Base-by-base conservation (phyloP, 139 green algal species). In the Haematococcus sp. region DNA sequence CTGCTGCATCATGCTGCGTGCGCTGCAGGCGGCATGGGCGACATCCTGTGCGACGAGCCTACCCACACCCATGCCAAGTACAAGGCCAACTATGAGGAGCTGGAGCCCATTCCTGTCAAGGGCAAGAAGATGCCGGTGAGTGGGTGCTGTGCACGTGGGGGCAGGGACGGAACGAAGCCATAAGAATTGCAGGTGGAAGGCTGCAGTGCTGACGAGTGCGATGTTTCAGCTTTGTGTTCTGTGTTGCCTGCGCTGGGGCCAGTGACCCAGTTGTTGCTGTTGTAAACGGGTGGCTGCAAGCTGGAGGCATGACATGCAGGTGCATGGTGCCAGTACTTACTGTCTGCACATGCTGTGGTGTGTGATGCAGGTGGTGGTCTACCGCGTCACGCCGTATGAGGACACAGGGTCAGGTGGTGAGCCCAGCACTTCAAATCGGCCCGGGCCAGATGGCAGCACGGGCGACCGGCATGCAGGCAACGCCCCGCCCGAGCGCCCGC, bases 21-120 rank as follows among this genome's bases (percentile, higher is more conserved):
- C 20, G 4, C 15, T 60, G 20, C 52, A 60, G 20, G 15, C n/a
- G 63, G 66, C n/a, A 80, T 73, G 27, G 76, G 76, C 16, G 22
- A 82, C n/a, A 83, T 94, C 23, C 84, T 94, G 59, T 95, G 88
- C 76, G 88, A 94, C 73, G 70, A 81, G 35, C 76, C 80, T 56
- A 93, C 89, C 15, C 73, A 86, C 71, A 27, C 66, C 19, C 60
- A 83, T 63, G 87, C 87, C 27, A 87, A 84, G 70, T 69, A 79
- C 66, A 83, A 78, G 61, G 78, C 82, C 5, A 76, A 55, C 23
- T 84, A 82, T 44, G 25, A 63, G 16, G 78, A 81, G 66, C 71
- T 91, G 28, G 84, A 88, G 40, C 65, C 77, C 20, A 34, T 90
- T 58, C 65, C 70, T n/a, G 80, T 91, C 60, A 92, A 92, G 75